These are phyloP conservation scores for Polygonum maritimum DNA, from an alignment of 148 eudicot genomes.

Conservation along the genomic window DNA sequence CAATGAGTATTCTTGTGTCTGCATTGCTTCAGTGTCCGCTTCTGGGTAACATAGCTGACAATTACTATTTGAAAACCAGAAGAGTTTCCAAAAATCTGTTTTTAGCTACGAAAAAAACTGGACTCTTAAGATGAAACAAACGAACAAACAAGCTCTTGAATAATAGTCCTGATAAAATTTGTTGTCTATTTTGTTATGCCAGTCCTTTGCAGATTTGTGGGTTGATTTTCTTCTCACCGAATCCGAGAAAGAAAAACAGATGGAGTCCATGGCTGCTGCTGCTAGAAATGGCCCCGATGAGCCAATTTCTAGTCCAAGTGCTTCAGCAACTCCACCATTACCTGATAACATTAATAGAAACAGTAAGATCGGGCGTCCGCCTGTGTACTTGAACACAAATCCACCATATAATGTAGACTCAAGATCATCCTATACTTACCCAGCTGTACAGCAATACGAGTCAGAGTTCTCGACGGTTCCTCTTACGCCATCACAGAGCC, in stretches of 20 bases:
- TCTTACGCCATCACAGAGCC: constrained; percentile 58
- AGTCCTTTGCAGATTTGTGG: constrained; percentile 98
- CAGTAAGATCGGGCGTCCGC: constrained; percentile 21
- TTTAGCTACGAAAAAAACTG: too few species aligned
- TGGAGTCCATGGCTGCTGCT: constrained; percentile 45
- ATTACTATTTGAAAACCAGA: too few species aligned
- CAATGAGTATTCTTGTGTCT: too few species aligned
- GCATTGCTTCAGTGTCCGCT: too few species aligned
- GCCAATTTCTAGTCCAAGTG: constrained; percentile 22
- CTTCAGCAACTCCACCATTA: constrained; percentile 15
- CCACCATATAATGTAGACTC: constrained; percentile 23
- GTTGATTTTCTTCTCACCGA: constrained; percentile 96
- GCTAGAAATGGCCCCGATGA: constrained; percentile 19
- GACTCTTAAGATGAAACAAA: too few species aligned
- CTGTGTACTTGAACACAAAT: constrained; percentile 29
- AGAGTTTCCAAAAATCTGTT: too few species aligned
- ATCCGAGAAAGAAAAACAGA: constrained; percentile 66
- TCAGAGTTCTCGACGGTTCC: constrained; percentile 96
- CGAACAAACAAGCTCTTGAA: background rate
- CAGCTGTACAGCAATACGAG: constrained; percentile 35
- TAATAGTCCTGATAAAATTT: background rate
- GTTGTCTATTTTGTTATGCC: constrained; percentile 13
- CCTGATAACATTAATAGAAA: constrained; percentile 21
- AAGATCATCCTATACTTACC: constrained; percentile 24
- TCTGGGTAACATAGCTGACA: too few species aligned